Conservation (phyloP, 768 basidiomycete genomes). For the Rhizopogon vesiculosus region DNA sequence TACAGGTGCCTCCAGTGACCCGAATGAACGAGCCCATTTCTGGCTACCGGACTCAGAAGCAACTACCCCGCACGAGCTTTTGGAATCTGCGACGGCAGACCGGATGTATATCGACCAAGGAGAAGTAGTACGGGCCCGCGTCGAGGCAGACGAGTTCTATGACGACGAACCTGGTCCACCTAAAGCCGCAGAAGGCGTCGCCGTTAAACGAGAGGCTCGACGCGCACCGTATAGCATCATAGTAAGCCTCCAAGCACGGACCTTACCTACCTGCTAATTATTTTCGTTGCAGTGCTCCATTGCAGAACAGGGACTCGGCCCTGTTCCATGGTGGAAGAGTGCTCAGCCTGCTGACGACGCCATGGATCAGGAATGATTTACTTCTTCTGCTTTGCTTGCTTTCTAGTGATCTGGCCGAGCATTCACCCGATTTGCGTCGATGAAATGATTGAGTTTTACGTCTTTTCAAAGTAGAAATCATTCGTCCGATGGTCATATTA, state of each 20-base stretch:
- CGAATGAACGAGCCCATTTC: conserved; percentile 80
- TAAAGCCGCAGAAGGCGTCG: conserved; percentile 66
- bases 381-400: neutral
- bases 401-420: neutral
- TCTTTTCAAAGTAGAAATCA: neutral
- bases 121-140: conserved; percentile 71
- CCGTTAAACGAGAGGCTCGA: conserved; percentile 42
- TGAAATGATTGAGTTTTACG: neutral
- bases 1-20: conserved; percentile 45
- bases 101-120: conserved; percentile 81
- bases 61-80: conserved; percentile 51
- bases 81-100: conserved; percentile 60
- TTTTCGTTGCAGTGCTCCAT: conserved; percentile 60
- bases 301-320: conserved; percentile 78
- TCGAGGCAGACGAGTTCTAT: conserved; percentile 79
- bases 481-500: neutral
- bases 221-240: conserved; percentile 66
- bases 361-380: conserved; percentile 33
- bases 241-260: conserved; percentile 35
- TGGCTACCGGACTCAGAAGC: conserved; percentile 67
- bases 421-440: neutral
- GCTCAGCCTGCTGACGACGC: conserved; percentile 36
- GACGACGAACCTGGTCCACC: conserved; percentile 86
- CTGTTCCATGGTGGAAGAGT: conserved; percentile 70
- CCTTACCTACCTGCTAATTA: neutral